phyloP scores from a whole-genome alignment of 2,329 filamentous ascomycete genomes.

The Trichoderma afroharzianum region DNA sequence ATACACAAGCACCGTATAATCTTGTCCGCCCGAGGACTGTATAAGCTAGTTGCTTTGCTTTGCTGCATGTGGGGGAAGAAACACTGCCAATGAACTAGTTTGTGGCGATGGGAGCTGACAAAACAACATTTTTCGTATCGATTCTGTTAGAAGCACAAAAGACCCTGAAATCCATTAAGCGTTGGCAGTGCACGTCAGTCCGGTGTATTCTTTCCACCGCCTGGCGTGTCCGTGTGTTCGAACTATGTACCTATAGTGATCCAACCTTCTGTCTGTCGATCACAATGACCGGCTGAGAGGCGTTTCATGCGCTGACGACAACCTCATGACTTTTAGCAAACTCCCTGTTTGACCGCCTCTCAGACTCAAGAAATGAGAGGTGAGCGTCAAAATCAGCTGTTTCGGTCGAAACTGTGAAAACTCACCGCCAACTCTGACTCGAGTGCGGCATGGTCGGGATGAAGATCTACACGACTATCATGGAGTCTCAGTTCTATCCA shows the following conservation, averaged over 20 bases:
- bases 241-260: neutral
- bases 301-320: neutral
- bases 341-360: neutral
- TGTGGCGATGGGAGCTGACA: slow-evolving; percentile 1
- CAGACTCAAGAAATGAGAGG: neutral
- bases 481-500: neutral
- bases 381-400: neutral
- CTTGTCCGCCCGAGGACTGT: neutral
- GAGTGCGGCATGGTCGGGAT: neutral
- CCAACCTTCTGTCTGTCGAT: neutral
- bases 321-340: too few relatives aligned
- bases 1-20: slow-evolving; percentile 3
- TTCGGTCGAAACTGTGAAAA: neutral
- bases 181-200: too few relatives aligned
- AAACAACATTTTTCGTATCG: neutral
- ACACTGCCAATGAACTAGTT: neutral
- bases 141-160: neutral
- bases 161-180: neutral
- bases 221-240: neutral
- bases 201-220: too few relatives aligned
- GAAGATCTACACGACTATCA: neutral
- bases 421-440: neutral
- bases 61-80: slow-evolving; percentile 7
- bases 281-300: neutral
- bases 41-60: neutral